Evolutionary conservation across 257 asterid species (phyloP).

Genomic region (Solanum stenotomum): DNA sequence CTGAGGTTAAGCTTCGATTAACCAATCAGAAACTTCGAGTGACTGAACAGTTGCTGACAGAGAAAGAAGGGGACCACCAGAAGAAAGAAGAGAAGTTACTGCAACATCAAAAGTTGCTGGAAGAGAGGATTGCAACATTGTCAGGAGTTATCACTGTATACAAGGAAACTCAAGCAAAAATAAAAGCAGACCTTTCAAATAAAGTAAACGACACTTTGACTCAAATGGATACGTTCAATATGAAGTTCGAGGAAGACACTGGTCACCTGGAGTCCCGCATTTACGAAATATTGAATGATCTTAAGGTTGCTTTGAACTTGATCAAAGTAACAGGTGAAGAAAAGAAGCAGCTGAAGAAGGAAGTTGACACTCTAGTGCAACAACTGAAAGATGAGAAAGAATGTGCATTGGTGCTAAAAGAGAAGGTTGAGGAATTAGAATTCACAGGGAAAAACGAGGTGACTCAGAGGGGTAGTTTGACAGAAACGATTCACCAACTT

Average conservation of each 20-base stretch:
- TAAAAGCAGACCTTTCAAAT: conserved; percentile 30
- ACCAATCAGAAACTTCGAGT: conserved; percentile 74
- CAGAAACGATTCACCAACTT: conserved; percentile 12
- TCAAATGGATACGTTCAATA: conserved; percentile 51
- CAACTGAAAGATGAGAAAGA: conserved; percentile 35
- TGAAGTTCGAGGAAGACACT: conserved; percentile 87
- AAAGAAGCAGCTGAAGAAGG: conserved; percentile 35
- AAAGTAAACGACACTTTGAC: conserved; percentile 34
- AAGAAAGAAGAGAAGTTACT: conserved; percentile 59
- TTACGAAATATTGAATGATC: conserved; percentile 55
- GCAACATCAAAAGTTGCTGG: conserved; percentile 40
- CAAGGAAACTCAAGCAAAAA: conserved; percentile 41
- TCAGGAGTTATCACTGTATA: conserved; percentile 32
- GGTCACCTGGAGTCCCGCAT: conserved; percentile 87
- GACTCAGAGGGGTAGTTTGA: conserved; percentile 35
- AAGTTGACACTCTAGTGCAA: conserved; percentile 24
- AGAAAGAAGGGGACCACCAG: conserved; percentile 52
- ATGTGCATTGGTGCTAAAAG: conserved; percentile 16
- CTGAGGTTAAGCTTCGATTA: conserved; percentile 84
- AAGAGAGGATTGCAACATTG: conserved; percentile 31
- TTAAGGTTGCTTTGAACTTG: conserved; percentile 39
- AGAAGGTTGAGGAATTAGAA: conserved; percentile 31
- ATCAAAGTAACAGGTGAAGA: conserved; percentile 38
- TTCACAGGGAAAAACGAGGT: conserved; percentile 20
- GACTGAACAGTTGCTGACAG: conserved; percentile 65